Evolutionary conservation across 2,329 filamentous ascomycete genomes (phyloP).

Genomic region (Coniochaeta pulveracea): DNA sequence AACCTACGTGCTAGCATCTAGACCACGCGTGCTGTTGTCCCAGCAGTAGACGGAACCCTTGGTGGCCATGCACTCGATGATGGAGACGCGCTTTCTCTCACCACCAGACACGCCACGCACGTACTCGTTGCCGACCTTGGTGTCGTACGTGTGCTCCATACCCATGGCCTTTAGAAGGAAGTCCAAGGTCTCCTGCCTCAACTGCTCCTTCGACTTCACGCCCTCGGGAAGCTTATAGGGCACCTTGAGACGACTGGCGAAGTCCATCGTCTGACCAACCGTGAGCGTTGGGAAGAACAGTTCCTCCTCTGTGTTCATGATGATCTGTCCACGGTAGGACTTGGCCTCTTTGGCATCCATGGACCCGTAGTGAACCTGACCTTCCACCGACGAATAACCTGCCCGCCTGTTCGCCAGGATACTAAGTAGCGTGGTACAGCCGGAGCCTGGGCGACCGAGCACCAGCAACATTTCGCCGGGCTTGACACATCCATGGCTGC

Average conservation of each 20-base stretch:
- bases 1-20: conserved; percentile 49
- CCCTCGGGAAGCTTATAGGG: conserved; percentile 35
- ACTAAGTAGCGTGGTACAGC: conserved; percentile 62
- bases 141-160: conserved; percentile 48
- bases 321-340: conserved; percentile 44
- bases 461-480: conserved; percentile 65
- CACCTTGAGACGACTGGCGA: conserved; percentile 52
- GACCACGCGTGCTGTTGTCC: conserved; percentile 56
- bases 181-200: conserved; percentile 32
- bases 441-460: conserved; percentile 55
- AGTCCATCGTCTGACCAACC: conserved; percentile 59
- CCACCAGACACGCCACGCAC: conserved; percentile 57
- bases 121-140: conserved; percentile 57
- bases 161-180: conserved; percentile 47
- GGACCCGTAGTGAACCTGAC: conserved; percentile 45
- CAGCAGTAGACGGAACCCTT: conserved; percentile 50
- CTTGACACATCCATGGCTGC: conserved; percentile 57
- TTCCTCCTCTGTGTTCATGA: conserved; percentile 63
- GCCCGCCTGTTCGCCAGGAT: conserved; percentile 52
- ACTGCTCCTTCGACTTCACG: conserved; percentile 28
- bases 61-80: conserved; percentile 51
- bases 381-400: conserved; percentile 46
- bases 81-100: conserved; percentile 58
- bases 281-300: conserved; percentile 56
- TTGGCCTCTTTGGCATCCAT: conserved; percentile 35